Evolutionary conservation across 495 filamentous ascomycete species (phyloP), one percentile per base, ranked within the genome.

Genomic region (Aspergillus kassunensis): DNA sequence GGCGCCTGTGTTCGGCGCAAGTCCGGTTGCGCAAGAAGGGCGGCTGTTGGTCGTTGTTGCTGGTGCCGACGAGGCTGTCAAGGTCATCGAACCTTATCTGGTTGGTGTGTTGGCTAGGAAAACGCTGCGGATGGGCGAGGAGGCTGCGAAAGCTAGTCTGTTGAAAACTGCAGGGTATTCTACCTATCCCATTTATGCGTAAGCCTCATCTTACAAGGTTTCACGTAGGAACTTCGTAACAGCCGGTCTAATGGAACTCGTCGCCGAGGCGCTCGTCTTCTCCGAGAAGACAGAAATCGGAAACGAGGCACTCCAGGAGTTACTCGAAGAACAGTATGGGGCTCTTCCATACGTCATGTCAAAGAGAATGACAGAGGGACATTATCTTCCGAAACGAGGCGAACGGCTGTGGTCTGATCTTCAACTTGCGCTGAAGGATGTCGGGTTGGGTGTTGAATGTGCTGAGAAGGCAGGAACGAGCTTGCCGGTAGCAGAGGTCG

Each of bases 1-100:
- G 36, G 57, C 61, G 18, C 70, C 72, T 2, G 70, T 70, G 13
- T 73, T 73, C 43, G 71, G 72, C 11, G 67, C 69, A 16, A 64
- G 69, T 3, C 58, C 69, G 2, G 55, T 71, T 20, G 69, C 72
- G 4, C 56, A 59, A 24, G 54, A 60, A 16, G 72, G 72, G 25
- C 57, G 62, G 44, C 58, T 74, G 8, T 59, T 75, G 12, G 62
- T 67, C 30, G 59, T 57, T 2, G 52, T 69, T 30, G 68, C 69
- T 0, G 72, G 72, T 5, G 58, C 66, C 15, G 20, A 34, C 4
- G 36, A 37, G 6, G 69, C 61, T 16, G 59, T 68, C 9, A 45
- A 54, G 23, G 57, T 46, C 7, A 54, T 72, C 25, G 42, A 54
- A n/a, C 69, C 69, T 5, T 65, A 66, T 30, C 37, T 73, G 8